phyloP scores from a whole-genome alignment of 768 basidiomycete species.

The Tulasnella sp. region DNA sequence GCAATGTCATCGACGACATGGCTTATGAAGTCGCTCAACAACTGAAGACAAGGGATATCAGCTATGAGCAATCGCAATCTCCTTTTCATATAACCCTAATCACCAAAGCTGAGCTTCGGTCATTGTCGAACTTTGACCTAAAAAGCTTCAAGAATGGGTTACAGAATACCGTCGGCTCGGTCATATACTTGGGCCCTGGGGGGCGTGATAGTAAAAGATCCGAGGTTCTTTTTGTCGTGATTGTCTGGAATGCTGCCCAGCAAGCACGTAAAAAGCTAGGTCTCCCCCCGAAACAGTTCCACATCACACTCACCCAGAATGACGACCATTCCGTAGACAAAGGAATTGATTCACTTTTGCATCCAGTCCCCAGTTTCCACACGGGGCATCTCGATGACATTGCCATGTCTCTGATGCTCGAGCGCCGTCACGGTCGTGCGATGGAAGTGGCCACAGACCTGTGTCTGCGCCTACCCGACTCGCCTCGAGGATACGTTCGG shows the following conservation, averaged over 20 bases:
- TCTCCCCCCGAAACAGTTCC: conserved; percentile 41
- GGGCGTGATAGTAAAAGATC: neutral
- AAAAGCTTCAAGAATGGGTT: neutral
- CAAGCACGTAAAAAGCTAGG: conserved; percentile 37
- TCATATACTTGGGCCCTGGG: conserved; percentile 1
- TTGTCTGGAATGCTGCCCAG: conserved; percentile 46
- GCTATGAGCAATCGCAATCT: neutral
- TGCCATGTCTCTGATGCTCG: conserved; percentile 33
- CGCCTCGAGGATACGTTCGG: conserved; percentile 38
- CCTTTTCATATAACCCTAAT: conserved; percentile 16
- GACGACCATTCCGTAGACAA: conserved; percentile 38
- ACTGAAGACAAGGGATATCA: neutral
- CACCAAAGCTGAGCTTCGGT: conserved; percentile 13
- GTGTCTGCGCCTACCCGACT: conserved; percentile 25
- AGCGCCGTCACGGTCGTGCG: conserved; percentile 28
- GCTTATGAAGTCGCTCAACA: neutral
- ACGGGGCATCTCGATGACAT: conserved; percentile 38
- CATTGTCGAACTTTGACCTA: neutral
- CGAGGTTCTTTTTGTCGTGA: conserved; percentile 31
- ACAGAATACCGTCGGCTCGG: neutral
- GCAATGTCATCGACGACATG: conserved; percentile 1
- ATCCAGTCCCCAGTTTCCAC: too few relatives aligned
- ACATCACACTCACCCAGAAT: conserved; percentile 35
- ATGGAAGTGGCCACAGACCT: conserved; percentile 27
- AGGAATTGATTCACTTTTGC: conserved; percentile 35